These are phyloP conservation scores for Botrytis hyacinthi DNA, from an alignment of 2,329 filamentous ascomycete species.

Conservation along the genomic window DNA sequence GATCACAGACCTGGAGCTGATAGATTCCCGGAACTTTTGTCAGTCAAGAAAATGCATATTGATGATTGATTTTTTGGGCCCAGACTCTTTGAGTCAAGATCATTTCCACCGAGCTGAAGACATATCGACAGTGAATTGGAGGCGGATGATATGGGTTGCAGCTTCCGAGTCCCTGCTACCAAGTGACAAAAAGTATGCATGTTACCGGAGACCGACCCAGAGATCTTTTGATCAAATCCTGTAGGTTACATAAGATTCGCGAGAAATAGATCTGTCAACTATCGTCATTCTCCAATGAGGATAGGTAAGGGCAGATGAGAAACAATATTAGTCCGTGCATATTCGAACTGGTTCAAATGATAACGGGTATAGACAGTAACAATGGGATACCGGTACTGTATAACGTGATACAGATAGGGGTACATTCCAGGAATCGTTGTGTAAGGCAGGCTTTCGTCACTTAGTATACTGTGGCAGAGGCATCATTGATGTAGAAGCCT, in stretches of 20 bases:
- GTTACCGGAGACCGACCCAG: constrained; percentile 9
- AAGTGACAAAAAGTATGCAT: constrained; percentile 18
- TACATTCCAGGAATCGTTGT: neutral
- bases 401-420: constrained; percentile 9
- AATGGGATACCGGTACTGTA: constrained; percentile 10
- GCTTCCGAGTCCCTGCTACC: constrained; percentile 18
- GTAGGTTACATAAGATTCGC: constrained; percentile 19
- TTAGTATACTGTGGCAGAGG: neutral
- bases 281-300: neutral
- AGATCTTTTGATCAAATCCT: constrained; percentile 18
- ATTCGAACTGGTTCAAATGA: constrained; percentile 14
- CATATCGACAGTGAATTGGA: constrained; percentile 5
- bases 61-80: neutral
- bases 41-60: constrained; percentile 5
- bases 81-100: constrained; percentile 18
- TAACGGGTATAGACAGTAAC: constrained; percentile 11
- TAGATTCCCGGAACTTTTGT: constrained; percentile 4
- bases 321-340: constrained; percentile 8
- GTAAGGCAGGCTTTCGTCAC: constrained; percentile 2
- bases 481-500: neutral
- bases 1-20: constrained; percentile 17
- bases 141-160: constrained; percentile 16
- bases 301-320: constrained; percentile 12
- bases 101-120: constrained; percentile 14
- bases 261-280: constrained; percentile 20